Evolutionary conservation across 192 early-diverging fungal genomes (phyloP), one percentile per base, ranked within the genome.

Genomic region (Rhizophagus sp.): DNA sequence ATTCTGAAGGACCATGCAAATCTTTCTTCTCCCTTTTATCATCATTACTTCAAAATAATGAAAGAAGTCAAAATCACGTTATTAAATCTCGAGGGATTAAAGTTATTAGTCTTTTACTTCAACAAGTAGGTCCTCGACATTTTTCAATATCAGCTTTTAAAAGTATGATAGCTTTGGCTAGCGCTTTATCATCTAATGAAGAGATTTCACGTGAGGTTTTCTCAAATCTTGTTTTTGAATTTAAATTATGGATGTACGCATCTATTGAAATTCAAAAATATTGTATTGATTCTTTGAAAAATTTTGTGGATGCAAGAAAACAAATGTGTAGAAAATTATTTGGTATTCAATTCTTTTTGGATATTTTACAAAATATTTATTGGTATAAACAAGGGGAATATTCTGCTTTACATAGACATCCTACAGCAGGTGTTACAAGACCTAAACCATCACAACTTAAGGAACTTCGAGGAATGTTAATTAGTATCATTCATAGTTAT

Each of bases 231-330:
- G 27, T 69, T 22, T 79, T 79, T 71, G 78, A 79, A 67, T 79
- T 79, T 61, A 47, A 68, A 41, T 30, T 79, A n/a, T 79, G 78
- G 78, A 79, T 79, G 78, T 79, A 79, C 61, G 25, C 78, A 13
- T 61, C 78, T 9, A 44, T 72, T 33, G 78, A 79, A 12, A 71
- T 79, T 52, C 78, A 79, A 71, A 71, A 79, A 24, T 79, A 79
- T 71, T 79, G 78, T 49, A 71, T 79, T n/a, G 50, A 79, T 12
- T 71, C 71, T 63, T 61, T 79, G 19, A 79, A 79, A 41, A 79
- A 41, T 41, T 79, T 79, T 62, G 30, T 49, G 33, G 78, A 79
- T 61, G 62, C 78, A 4, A 27, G 78, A 11, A 79, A 79, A 62
- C 67, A 71, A 69, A 79, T 79, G 78, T 79, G 50, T 24, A 68